A percentile compares a stretch with the other conserved stretches of the same genome.
These are phyloP conservation scores for Acer negundo DNA, from an alignment of 345 rosid genomes.

Conservation along the genomic window DNA sequence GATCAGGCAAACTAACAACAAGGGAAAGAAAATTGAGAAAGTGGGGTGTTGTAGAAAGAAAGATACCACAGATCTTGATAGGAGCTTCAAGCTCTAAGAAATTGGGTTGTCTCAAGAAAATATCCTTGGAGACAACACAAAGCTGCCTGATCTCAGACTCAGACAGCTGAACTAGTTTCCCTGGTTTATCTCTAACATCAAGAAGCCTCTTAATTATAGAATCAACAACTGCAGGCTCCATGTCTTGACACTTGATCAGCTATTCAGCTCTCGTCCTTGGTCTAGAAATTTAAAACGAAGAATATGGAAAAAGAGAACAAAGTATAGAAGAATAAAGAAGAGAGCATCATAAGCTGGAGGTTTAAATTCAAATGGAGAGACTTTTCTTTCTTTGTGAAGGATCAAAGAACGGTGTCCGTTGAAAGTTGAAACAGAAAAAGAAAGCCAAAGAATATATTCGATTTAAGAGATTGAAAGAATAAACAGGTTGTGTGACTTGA, in stretches of 20 bases:
- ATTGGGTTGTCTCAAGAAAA: slow-evolving; percentile 77
- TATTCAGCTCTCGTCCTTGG: neutral
- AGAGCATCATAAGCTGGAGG: neutral
- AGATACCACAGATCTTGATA: slow-evolving; percentile 77
- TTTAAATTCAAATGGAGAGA: slow-evolving; percentile 11
- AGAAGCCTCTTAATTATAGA: slow-evolving; percentile 64
- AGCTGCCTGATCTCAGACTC: slow-evolving; percentile 78
- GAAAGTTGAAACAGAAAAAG: neutral
- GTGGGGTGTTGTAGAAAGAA: neutral
- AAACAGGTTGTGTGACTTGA: neutral
- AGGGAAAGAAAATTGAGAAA: neutral
- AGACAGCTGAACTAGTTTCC: slow-evolving; percentile 67
- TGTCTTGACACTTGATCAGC: slow-evolving; percentile 1
- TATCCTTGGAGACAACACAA: slow-evolving; percentile 56
- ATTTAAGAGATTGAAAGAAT: slow-evolving; percentile 1
- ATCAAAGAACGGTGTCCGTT: slow-evolving; percentile 22
- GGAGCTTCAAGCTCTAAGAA: slow-evolving; percentile 84
- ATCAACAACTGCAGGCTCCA: slow-evolving; percentile 62
- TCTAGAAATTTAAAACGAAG: neutral
- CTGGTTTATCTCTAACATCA: slow-evolving; percentile 64
- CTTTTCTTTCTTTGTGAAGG: slow-evolving; percentile 22
- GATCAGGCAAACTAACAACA: too few species aligned
- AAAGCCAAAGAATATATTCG: slow-evolving; percentile 28
- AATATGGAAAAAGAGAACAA: slow-evolving; percentile 14
- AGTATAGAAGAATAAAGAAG: slow-evolving; percentile 9